Evolutionary conservation across 2,329 filamentous ascomycete genomes (phyloP), one percentile per base, ranked within the genome.

Genomic region (Aureobasidium sp.): DNA sequence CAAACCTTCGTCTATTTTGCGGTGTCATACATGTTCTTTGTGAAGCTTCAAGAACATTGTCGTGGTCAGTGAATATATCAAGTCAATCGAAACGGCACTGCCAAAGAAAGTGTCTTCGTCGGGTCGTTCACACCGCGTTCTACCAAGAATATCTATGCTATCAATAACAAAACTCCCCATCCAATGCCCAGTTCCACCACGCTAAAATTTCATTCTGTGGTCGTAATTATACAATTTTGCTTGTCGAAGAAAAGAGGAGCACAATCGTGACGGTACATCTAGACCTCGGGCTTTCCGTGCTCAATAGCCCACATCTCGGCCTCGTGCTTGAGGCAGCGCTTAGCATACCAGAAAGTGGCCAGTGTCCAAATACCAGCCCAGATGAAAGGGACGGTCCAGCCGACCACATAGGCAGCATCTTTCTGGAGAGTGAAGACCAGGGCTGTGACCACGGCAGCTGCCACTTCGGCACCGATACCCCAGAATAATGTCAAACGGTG

Each of bases 401-500:
- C 79, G 51, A 81, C 76, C 42, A 78, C 73, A 65, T 80, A 81
- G 15, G 78, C 79, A 45, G 75, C 76, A 62, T 81, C 77, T 27
- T 73, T 71, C 55, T 76, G 68, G 20, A 80, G 73, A 6, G 79
- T 80, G 66, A 80, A 81, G 22, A 80, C 71, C 29, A 81, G 70
- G 14, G 75, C 74, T 1, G 77, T 79, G 15, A 74, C 75, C 7
- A 75, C 69, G 3, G 71, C 70, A 0, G 78, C 74, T 62, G 74
- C 74, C 2, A 67, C 69, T 52, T 78, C 71, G 3, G 75, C 73
- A 9, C 78, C 79, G 62, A 79, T 68, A 7, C 77, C 79, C 81
- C 81, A 83, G 68, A 82, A 83, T 5, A 80, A 67, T 3, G 80
- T 81, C 64, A 82, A 66, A 2, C 78, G 74, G 62, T 81, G 76